Base-by-base conservation (phyloP, 108 stramenopile genomes). In the Nitzschia sp. region DNA sequence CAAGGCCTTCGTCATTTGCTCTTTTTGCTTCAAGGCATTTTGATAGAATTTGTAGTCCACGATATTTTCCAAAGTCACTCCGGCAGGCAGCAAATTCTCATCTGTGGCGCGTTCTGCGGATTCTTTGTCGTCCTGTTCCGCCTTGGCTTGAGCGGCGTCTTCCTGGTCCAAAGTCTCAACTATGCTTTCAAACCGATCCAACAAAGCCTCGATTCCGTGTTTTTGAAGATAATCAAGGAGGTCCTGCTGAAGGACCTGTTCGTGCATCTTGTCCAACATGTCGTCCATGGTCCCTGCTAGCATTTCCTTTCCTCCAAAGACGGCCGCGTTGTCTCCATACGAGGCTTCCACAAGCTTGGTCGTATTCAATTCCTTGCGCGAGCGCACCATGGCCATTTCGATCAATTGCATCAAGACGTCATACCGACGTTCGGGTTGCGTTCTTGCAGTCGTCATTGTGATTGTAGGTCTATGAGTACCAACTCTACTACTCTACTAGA, bases 191-290 rank as follows among this genome's bases (percentile, higher is more conserved):
- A 77, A 9, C 54, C 45, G 27, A 27, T 58, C 15, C 32, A 73
- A 32, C 1, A 32, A 38, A 13, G 44, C 56, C 45, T 67, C 30
- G 1, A 66, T 47, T 17, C 22, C 13, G 22, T 5, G 22, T 8
- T 19, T 28, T n/a, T 38, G 28, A 0, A 46, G 35, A 33, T 71
- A 61, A 21, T 8, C 21, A n/a, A n/a, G 48, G 16, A 50, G 19
- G 19, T 50, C 48, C 13, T 48, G 59, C 4, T 35, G 11, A 58
- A 63, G 30, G 19, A 77, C 76, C 16, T 48, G 23, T 41, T 70
- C 68, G 25, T 77, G 44, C 3, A 77, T 53, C 25, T 58, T 70
- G 2, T 77, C 76, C 26, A 77, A 19, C 63, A 77, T 57, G 22
- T 69, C 69, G 26, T 77, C 69, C 36, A 77, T 22, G 26, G 70